Percentiles rank a stretch among this genome's conserved stretches.
Evolutionary conservation across 495 filamentous ascomycete genomes (phyloP).

Genomic region (Jackrogersella multiformis): DNA sequence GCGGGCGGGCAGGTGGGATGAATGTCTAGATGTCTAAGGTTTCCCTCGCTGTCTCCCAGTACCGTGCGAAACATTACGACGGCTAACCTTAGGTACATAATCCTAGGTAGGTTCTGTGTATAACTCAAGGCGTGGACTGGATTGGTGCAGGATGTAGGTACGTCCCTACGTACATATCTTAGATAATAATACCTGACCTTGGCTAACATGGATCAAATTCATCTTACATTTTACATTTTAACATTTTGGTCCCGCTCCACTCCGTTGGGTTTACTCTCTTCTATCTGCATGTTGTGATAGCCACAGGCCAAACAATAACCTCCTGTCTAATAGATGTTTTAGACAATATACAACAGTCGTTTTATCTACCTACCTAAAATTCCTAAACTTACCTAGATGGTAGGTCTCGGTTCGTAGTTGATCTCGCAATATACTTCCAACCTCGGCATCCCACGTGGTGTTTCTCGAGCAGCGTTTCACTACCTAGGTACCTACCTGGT

Average conservation of each 20-base stretch:
- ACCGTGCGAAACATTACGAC: conserved; percentile 29
- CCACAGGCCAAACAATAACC: background rate
- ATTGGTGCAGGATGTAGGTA: conserved; percentile 14
- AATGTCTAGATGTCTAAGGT: conserved; percentile 5
- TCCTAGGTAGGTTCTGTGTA: too few relatives aligned
- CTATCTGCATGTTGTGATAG: too few relatives aligned
- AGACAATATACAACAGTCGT: too few relatives aligned
- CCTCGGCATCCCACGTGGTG: conserved; percentile 29
- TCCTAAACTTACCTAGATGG: background rate
- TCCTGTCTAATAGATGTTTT: too few relatives aligned
- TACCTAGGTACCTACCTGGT: background rate
- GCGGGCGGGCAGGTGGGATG: too few relatives aligned
- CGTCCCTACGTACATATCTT: conserved; percentile 29
- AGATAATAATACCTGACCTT: background rate
- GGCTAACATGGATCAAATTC: background rate
- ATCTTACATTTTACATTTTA: background rate
- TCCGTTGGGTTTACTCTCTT: conserved; percentile 18
- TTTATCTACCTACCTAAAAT: too few relatives aligned
- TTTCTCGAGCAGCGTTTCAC: conserved; percentile 18
- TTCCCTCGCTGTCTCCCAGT: too few relatives aligned
- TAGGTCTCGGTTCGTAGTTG: background rate
- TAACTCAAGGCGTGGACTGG: background rate
- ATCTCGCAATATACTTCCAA: conserved; percentile 6
- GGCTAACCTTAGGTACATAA: too few relatives aligned
- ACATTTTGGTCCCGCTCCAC: conserved; percentile 12